These are phyloP conservation scores for Epichloe coenophiala DNA, from an alignment of 2,329 filamentous ascomycete genomes.

Conservation along the genomic window DNA sequence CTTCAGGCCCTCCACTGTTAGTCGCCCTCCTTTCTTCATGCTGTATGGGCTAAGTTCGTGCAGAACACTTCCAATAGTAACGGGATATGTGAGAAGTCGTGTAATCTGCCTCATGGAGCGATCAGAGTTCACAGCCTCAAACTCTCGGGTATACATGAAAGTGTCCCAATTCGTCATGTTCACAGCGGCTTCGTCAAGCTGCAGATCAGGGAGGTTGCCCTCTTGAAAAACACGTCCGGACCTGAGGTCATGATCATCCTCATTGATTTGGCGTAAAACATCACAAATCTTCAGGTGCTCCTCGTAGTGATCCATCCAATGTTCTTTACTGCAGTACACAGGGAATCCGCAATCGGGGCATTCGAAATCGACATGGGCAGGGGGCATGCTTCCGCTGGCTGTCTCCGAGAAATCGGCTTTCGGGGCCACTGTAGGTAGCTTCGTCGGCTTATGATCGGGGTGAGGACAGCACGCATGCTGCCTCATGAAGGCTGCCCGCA, in stretches of 20 bases:
- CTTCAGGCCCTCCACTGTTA: constrained; percentile 83
- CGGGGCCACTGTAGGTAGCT: constrained; percentile 49
- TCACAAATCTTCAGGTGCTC: constrained; percentile 87
- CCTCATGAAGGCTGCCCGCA: constrained; percentile 79
- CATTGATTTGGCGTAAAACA: constrained; percentile 81
- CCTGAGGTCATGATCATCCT: constrained; percentile 89
- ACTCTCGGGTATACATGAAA: constrained; percentile 83
- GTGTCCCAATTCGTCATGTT: constrained; percentile 99
- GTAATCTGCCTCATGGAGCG: constrained; percentile 87
- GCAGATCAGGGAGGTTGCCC: constrained; percentile 73
- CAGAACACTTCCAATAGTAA: constrained; percentile 80
- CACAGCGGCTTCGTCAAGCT: constrained; percentile 82
- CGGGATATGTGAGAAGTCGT: constrained; percentile 80
- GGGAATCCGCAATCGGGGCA: constrained; percentile 94
- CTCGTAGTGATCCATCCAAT: constrained; percentile 95
- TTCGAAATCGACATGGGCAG: constrained; percentile 80
- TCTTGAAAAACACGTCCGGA: constrained; percentile 89
- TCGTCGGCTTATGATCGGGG: constrained; percentile 67
- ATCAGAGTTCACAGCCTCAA: constrained; percentile 81
- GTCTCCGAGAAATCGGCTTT: constrained; percentile 49
- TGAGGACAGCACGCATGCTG: constrained; percentile 92
- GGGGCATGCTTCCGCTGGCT: constrained; percentile 42
- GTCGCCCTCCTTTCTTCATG: constrained; percentile 56
- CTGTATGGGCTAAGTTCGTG: constrained; percentile 92
- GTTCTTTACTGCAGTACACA: constrained; percentile 83